Evolutionary conservation across 2,329 filamentous ascomycete species (phyloP).

Genomic region (Penicillium sp.): DNA sequence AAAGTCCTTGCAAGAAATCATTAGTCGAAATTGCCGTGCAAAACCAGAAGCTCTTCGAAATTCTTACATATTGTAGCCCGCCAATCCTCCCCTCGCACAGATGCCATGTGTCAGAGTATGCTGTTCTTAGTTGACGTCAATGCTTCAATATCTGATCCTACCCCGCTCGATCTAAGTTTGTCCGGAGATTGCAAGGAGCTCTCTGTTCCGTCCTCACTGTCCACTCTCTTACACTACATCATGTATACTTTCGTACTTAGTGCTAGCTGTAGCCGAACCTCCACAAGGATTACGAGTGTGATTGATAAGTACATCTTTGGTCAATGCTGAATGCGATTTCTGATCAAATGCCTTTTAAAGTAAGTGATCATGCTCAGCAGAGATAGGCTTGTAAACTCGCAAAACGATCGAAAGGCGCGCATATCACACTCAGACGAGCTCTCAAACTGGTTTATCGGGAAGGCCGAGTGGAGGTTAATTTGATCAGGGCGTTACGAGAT

Average conservation of each 20-base stretch:
- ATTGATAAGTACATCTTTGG: neutral
- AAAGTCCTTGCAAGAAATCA: neutral
- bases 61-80: neutral
- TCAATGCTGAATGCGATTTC: neutral
- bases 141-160: neutral
- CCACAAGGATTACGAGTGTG: neutral
- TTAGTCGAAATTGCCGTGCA: neutral
- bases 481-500: neutral
- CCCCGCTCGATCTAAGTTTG: constrained; percentile 5
- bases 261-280: neutral
- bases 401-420: no score
- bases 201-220: neutral
- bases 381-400: no score
- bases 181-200: neutral
- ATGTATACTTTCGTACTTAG: neutral
- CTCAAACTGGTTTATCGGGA: neutral
- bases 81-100: constrained; percentile 3
- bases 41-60: neutral
- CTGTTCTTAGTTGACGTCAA: neutral
- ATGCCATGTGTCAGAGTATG: neutral
- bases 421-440: no score
- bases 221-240: neutral
- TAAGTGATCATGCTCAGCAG: neutral
- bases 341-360: no score
- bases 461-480: neutral